A percentile compares a stretch with the other conserved stretches of the same genome.
Conservation (phyloP, 1,284 basidiomycete genomes). For the Cystobasidiaceae sp. region DNA sequence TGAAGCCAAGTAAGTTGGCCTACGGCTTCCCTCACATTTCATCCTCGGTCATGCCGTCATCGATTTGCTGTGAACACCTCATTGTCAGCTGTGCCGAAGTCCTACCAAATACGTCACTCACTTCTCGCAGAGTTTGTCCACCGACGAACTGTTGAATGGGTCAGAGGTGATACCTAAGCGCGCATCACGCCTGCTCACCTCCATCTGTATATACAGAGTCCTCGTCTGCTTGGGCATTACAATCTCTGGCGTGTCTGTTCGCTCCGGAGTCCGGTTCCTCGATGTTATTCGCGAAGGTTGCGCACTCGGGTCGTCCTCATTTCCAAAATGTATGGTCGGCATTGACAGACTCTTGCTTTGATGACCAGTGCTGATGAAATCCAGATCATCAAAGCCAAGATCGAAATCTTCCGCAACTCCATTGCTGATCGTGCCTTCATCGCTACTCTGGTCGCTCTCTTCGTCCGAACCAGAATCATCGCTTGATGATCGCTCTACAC, state of each 20-base stretch:
- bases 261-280: constrained; percentile 12
- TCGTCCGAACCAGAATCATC: not conserved
- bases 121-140: constrained; percentile 32
- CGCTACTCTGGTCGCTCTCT: not conserved
- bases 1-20: not conserved
- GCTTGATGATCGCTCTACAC: not conserved
- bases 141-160: constrained; percentile 15
- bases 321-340: constrained; percentile 41
- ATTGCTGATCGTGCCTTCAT: constrained; percentile 34
- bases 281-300: constrained; percentile 10
- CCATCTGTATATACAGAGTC: constrained; percentile 41
- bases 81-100: constrained; percentile 23
- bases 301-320: constrained; percentile 39
- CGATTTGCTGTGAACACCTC: constrained; percentile 36
- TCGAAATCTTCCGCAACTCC: constrained; percentile 33
- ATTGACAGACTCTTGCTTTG: constrained; percentile 39
- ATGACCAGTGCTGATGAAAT: constrained; percentile 38
- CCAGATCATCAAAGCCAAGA: constrained; percentile 37
- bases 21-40: constrained; percentile 31
- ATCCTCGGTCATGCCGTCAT: constrained; percentile 40
- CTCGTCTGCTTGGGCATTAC: constrained; percentile 24
- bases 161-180: not conserved
- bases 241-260: not conserved
- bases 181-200: not conserved
- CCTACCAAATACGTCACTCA: not conserved